Base-by-base conservation (phyloP, 2,329 filamentous ascomycete species). In the Chaetomiaceae sp. region DNA sequence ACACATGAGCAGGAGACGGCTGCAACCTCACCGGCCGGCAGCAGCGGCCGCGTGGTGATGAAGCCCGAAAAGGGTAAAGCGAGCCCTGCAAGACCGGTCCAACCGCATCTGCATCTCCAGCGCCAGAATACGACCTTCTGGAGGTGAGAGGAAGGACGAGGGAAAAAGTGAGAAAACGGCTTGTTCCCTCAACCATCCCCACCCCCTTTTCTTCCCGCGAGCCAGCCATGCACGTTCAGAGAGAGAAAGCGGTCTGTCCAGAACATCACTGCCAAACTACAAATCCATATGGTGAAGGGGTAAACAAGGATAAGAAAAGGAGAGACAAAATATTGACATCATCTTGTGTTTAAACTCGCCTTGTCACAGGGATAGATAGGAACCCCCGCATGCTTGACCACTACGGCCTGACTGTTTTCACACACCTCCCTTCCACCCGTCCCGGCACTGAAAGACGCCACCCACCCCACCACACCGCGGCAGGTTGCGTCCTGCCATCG, bases 71-170 rank as follows among this genome's bases (percentile, higher is more conserved):
- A 35, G 41, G 48, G 53, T 39, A 55, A 55, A 35, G 52, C 17
- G 33, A 48, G 44, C 48, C 41, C 44, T 54, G 52, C 52, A 48
- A 27, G 27, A 16, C 19, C 12, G 17, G 44, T 25, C 52, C 52
- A 54, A 54, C 52, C 45, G 48, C 52, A 48, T 40, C 38, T 50
- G 51, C 51, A 50, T 31, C 21, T 30, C 19, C 21, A 33, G 23
- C 14, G 7, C 19, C 5, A 21, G 19, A 46, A 50, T 53, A 20
- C 31, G 46, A 46, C 41, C 10, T 39, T 43, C 31, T 30, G 17
- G 13, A 20, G 31, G 38, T 27, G 43, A 17, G n/a, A 21, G 31
- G 14, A 20, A 20, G 13, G n/a, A 27, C 12, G 16, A 7, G 17
- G 5, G 9, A 21, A 34, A n/a, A 23, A 33, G 37, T 10, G n/a